These are phyloP conservation scores for Galeopsis tetrahit DNA, from an alignment of 257 asterid species.

Conservation along the genomic window DNA sequence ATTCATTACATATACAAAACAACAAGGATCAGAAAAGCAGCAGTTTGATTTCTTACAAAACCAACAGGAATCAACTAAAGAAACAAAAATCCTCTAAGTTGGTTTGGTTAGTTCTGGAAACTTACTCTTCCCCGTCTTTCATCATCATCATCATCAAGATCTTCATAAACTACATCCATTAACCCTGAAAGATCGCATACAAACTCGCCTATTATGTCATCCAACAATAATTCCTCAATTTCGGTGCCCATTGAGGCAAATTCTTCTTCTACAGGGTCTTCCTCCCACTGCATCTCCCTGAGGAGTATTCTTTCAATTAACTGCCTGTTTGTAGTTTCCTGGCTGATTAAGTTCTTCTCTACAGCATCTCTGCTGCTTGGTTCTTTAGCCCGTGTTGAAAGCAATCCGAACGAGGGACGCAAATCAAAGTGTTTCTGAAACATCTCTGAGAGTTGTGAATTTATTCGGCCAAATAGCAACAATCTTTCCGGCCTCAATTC, in stretches of 20 bases:
- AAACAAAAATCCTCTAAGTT: neutral
- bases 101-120: neutral
- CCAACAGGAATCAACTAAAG: neutral
- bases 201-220: conserved; percentile 39
- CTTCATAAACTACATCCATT: conserved; percentile 17
- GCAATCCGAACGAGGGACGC: conserved; percentile 49
- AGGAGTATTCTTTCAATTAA: conserved; percentile 42
- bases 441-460: conserved; percentile 49
- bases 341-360: conserved; percentile 42
- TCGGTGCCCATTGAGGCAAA: conserved; percentile 25
- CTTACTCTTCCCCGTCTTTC: neutral
- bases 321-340: conserved; percentile 36
- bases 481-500: conserved; percentile 53
- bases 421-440: conserved; percentile 45
- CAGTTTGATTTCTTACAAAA: neutral
- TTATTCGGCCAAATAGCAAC: conserved; percentile 64
- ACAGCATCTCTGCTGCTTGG: conserved; percentile 37
- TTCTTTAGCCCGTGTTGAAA: conserved; percentile 38
- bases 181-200: conserved; percentile 30
- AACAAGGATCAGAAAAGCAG: neutral
- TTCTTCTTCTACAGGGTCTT: conserved; percentile 33
- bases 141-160: conserved; percentile 3
- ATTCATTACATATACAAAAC: neutral
- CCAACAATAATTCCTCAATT: conserved; percentile 40
- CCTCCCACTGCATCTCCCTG: conserved; percentile 45